Conservation (phyloP, 306 rosid species). For the Mimosa bimucronata region DNA sequence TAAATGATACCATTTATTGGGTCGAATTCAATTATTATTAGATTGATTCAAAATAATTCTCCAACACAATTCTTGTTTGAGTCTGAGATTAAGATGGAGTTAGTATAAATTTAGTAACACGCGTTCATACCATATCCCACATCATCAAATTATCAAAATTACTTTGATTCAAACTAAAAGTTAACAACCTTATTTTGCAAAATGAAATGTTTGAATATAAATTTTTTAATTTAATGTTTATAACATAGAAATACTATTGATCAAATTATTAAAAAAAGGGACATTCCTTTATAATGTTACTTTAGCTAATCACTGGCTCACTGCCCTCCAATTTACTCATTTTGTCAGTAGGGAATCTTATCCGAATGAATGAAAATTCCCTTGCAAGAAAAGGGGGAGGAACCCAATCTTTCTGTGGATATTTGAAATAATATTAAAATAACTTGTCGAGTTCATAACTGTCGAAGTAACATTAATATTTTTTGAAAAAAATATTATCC, state of each 20-base stretch:
- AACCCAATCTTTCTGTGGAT: background rate
- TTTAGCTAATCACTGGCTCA: background rate
- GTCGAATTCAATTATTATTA: no score
- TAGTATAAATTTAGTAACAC: no score
- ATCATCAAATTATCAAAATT: no score
- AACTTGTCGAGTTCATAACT: background rate
- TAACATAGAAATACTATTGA: no score
- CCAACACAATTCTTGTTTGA: no score
- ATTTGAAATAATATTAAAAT: background rate
- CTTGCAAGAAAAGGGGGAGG: background rate
- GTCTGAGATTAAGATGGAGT: no score
- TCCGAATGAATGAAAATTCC: background rate
- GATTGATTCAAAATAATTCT: no score
- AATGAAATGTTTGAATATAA: background rate
- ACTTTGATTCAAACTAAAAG: no score
- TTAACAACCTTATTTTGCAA: background rate
- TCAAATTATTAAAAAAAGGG: background rate
- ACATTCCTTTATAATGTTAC: background rate
- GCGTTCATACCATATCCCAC: no score
- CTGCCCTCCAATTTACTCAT: background rate
- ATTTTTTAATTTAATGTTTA: no score
- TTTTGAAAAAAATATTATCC: no score
- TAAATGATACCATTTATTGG: no score
- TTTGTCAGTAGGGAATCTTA: background rate
- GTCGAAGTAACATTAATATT: background rate